Percentiles rank a stretch among this genome's conserved stretches.
These are phyloP conservation scores for Chenopodium formosanum DNA, from an alignment of 148 eudicot species.

Conservation along the genomic window DNA sequence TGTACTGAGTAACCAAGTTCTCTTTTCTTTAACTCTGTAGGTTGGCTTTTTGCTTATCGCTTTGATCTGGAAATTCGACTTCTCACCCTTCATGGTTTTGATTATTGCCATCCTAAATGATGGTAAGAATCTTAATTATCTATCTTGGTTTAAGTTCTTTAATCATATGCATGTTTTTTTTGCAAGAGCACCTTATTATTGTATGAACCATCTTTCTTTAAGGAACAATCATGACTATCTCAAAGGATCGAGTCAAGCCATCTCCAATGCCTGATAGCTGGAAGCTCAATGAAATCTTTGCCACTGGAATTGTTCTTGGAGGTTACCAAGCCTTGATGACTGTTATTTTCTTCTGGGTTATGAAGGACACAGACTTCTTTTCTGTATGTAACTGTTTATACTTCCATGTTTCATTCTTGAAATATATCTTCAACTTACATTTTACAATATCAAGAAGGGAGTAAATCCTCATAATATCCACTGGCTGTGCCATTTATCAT, in stretches of 20 bases:
- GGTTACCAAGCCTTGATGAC: conserved; percentile 88
- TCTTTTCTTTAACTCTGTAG: conserved; percentile 35
- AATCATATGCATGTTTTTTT: neutral
- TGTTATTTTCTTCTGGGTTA: conserved; percentile 82
- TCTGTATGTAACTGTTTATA: conserved; percentile 39
- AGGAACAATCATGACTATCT: conserved; percentile 98
- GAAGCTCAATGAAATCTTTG: conserved; percentile 90
- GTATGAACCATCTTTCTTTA: neutral
- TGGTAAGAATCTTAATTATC: conserved; percentile 43
- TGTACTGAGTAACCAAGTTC: neutral
- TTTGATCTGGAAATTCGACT: conserved; percentile 91
- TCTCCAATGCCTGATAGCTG: conserved; percentile 96
- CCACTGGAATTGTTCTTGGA: conserved; percentile 90
- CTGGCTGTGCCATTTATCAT: neutral
- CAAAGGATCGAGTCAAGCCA: conserved; percentile 94
- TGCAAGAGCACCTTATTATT: neutral
- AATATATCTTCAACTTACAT: neutral
- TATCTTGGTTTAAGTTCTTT: neutral
- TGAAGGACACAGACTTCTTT: conserved; percentile 77
- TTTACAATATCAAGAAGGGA: neutral
- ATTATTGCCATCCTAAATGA: conserved; percentile 95
- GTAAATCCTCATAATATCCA: too few species aligned
- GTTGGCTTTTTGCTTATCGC: conserved; percentile 92
- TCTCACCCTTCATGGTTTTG: conserved; percentile 99
- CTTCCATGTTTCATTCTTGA: neutral